A percentile compares a stretch with the other conserved stretches of the same genome.
These are phyloP conservation scores for Thalia dealbata DNA, from an alignment of 176 grass and related monocot species.

Conservation along the genomic window DNA sequence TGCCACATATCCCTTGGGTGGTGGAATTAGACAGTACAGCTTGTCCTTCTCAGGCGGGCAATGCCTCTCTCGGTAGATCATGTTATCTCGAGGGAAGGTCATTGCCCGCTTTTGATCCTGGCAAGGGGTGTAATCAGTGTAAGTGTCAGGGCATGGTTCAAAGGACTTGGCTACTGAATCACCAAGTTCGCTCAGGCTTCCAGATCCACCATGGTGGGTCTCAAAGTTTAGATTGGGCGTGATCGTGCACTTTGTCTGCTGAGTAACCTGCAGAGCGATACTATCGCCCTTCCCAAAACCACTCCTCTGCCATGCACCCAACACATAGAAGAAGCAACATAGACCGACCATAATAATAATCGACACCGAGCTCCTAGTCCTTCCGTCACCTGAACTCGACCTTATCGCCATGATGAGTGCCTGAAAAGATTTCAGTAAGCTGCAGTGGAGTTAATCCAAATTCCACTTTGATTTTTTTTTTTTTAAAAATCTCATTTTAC, in stretches of 20 bases:
- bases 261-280: conserved; percentile 45
- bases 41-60: conserved; percentile 57
- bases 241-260: conserved; percentile 26
- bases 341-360: conserved; percentile 47
- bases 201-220: conserved; percentile 36
- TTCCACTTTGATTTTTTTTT: too few species aligned
- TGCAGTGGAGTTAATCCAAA: not conserved
- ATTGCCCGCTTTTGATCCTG: conserved; percentile 81
- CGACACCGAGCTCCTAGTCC: conserved; percentile 41
- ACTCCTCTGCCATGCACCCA: conserved; percentile 69
- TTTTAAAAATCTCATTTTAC: too few species aligned
- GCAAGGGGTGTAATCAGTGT: conserved; percentile 86
- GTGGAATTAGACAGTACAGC: conserved; percentile 62
- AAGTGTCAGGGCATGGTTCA: conserved; percentile 36
- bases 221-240: conserved; percentile 40
- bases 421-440: not conserved
- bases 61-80: conserved; percentile 89
- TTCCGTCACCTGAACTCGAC: conserved; percentile 35
- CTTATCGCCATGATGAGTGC: conserved; percentile 42
- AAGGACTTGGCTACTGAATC: conserved; percentile 14
- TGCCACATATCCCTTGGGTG: conserved; percentile 61
- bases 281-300: conserved; percentile 65
- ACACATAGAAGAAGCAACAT: conserved; percentile 73
- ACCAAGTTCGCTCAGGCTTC: not conserved
- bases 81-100: conserved; percentile 63